These are phyloP conservation scores for Starmerella stellata DNA, from an alignment of 805 yeast species.

Conservation along the genomic window DNA sequence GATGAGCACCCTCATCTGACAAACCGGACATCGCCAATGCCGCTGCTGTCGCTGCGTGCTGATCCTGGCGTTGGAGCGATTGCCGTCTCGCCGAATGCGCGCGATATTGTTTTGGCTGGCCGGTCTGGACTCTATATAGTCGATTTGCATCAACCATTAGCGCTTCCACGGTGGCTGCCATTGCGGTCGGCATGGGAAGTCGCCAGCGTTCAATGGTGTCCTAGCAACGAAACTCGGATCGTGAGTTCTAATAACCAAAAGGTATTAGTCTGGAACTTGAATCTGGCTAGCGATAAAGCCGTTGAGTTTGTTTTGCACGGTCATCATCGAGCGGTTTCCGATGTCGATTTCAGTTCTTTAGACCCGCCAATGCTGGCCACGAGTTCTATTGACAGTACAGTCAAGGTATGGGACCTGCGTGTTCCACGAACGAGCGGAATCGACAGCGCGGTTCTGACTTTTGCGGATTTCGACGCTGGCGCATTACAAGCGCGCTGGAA, in stretches of 20 bases:
- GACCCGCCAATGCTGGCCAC: conserved; percentile 82
- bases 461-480: conserved; percentile 91
- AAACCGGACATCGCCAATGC: too few species aligned
- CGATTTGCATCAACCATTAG: conserved; percentile 89
- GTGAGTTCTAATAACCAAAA: conserved; percentile 89
- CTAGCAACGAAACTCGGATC: conserved; percentile 80
- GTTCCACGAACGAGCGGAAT: conserved; percentile 19
- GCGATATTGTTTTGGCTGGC: conserved; percentile 87
- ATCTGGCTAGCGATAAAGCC: conserved; percentile 51
- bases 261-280: conserved; percentile 84
- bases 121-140: conserved; percentile 68
- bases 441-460: conserved; percentile 26
- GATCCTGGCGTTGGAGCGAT: conserved; percentile 88
- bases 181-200: conserved; percentile 95
- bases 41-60: conserved; percentile 58
- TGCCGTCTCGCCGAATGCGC: conserved; percentile 71
- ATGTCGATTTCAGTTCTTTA: conserved; percentile 76
- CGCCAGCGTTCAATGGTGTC: conserved; percentile 97
- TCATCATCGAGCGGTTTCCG: conserved; percentile 86
- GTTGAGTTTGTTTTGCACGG: conserved; percentile 76
- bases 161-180: conserved; percentile 84
- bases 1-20: too few species aligned
- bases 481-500: conserved; percentile 95
- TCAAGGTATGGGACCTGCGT: conserved; percentile 81
- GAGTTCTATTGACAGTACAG: conserved; percentile 77